Evolutionary conservation across 78 protist species (phyloP).

Genomic region (Dictyostelium capitatum): DNA sequence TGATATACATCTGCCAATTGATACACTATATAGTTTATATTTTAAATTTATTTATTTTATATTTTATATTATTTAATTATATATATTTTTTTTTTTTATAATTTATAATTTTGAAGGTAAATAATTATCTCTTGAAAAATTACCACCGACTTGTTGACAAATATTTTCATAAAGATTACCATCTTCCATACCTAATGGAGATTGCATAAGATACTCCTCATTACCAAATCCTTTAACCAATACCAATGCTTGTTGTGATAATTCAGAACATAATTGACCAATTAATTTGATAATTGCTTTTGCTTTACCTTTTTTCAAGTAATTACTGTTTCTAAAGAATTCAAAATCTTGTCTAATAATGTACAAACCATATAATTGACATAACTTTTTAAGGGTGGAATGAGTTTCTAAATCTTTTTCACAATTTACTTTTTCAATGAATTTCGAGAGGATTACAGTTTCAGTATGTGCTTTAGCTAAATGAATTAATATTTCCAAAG

Average conservation of each 20-base stretch:
- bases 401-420: constrained; percentile 26
- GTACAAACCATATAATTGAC: constrained; percentile 61
- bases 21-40: too few relatives aligned
- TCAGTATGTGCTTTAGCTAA: constrained; percentile 76
- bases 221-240: constrained; percentile 65
- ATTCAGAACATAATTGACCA: constrained; percentile 25
- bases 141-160: constrained; percentile 55
- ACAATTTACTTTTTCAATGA: constrained; percentile 26
- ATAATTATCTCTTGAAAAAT: constrained; percentile 43
- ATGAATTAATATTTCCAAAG: constrained; percentile 52
- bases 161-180: constrained; percentile 77
- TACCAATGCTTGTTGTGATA: constrained; percentile 20
- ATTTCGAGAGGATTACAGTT: constrained; percentile 47
- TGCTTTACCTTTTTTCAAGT: constrained; percentile 59
- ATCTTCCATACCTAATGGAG: constrained; percentile 48
- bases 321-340: constrained; percentile 59
- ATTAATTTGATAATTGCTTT: constrained; percentile 41
- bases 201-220: constrained; percentile 35
- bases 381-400: constrained; percentile 26
- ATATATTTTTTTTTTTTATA: neutral
- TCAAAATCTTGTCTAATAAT: constrained; percentile 59
- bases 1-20: too few relatives aligned
- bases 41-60: too few relatives aligned
- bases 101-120: constrained; percentile 18
- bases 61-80: neutral